Conservation (phyloP, 331 rosid species). For the Acacia concinna region DNA sequence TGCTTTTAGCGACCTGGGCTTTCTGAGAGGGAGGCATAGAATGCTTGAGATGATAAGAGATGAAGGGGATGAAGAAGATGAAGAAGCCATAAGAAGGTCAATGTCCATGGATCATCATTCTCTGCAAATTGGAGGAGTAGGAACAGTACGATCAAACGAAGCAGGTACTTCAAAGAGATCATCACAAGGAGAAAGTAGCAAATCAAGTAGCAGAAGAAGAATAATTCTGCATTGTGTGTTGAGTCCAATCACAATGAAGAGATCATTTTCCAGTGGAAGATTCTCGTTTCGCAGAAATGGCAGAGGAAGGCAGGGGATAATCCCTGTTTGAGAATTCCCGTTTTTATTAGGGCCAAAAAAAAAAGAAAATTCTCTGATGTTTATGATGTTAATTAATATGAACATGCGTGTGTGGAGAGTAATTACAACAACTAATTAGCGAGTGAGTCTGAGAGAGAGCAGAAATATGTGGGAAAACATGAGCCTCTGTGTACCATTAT, state of each 20-base stretch:
- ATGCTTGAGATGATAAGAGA: slow-evolving; percentile 70
- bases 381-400: slow-evolving; percentile 10
- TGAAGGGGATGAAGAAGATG: slow-evolving; percentile 47
- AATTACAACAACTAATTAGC: neutral
- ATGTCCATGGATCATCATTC: slow-evolving; percentile 83
- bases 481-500: neutral
- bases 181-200: slow-evolving; percentile 44
- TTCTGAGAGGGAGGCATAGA: slow-evolving; percentile 56
- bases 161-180: slow-evolving; percentile 59
- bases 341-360: neutral
- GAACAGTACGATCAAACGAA: slow-evolving; percentile 38
- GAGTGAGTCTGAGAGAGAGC: slow-evolving; percentile 25
- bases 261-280: slow-evolving; percentile 77
- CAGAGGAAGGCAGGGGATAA: slow-evolving; percentile 50
- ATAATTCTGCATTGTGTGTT: slow-evolving; percentile 46
- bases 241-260: slow-evolving; percentile 76
- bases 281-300: slow-evolving; percentile 51
- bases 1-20: slow-evolving; percentile 64
- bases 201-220: slow-evolving; percentile 42
- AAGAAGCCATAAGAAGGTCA: slow-evolving; percentile 63
- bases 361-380: neutral
- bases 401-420: slow-evolving; percentile 1
- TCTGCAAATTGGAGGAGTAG: slow-evolving; percentile 36
- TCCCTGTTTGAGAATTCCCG: slow-evolving; percentile 42
- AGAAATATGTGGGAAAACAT: neutral